A percentile compares a stretch with the other conserved stretches of the same genome.
These are phyloP conservation scores for Aspergillus pseudoviridinutans DNA, from an alignment of 2,329 filamentous ascomycete genomes.

Conservation along the genomic window DNA sequence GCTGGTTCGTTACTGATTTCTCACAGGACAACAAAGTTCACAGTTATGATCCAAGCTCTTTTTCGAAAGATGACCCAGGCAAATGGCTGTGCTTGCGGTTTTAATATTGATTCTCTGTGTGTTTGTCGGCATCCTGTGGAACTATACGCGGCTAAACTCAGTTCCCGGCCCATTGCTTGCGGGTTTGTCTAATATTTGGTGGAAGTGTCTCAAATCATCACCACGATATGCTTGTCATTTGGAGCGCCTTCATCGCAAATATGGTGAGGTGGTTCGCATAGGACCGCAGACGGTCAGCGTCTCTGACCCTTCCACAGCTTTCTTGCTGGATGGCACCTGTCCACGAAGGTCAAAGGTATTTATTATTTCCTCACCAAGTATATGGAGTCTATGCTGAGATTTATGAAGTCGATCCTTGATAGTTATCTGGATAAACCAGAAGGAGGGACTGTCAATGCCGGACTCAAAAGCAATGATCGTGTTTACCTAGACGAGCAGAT, in stretches of 20 bases:
- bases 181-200: constrained; percentile 11
- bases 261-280: constrained; percentile 15
- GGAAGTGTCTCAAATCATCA: background rate
- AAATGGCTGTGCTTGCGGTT: constrained; percentile 12
- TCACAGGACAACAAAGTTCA: background rate
- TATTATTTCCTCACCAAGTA: no score
- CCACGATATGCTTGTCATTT: constrained; percentile 6
- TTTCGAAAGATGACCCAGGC: background rate
- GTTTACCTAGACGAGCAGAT: background rate
- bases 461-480: background rate
- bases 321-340: background rate
- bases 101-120: constrained; percentile 2
- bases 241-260: constrained; percentile 8
- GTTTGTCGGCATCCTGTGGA: constrained; percentile 6
- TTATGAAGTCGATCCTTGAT: background rate
- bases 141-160: constrained; percentile 10
- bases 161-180: constrained; percentile 14
- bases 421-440: background rate
- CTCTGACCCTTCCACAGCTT: constrained; percentile 8
- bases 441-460: background rate
- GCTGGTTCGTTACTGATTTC: background rate
- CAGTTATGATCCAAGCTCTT: background rate
- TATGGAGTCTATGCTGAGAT: no score
- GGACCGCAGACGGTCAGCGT: constrained; percentile 14
- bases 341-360: background rate